Evolutionary conservation across 179 eudicot species (phyloP).

Genomic region (Silene noctiflora): DNA sequence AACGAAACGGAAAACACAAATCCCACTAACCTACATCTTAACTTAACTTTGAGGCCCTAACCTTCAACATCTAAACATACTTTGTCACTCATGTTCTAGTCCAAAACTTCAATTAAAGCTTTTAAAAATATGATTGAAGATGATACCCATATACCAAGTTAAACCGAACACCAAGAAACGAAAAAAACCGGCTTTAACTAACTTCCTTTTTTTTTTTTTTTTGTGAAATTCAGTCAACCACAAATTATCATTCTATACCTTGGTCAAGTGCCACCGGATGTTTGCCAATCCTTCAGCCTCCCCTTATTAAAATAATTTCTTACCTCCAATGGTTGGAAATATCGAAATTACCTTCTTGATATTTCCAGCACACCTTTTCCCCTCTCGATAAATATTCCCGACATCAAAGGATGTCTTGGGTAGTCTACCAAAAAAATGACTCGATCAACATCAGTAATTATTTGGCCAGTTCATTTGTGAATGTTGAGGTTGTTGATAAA

Average conservation of each 20-base stretch:
- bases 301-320: conserved; percentile 20
- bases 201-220: conserved; percentile 2
- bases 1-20: conserved; percentile 14
- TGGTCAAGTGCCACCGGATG: conserved; percentile 20
- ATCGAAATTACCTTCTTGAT: conserved; percentile 5
- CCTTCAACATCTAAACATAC: conserved; percentile 27
- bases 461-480: conserved; percentile 69
- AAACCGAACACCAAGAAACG: conserved; percentile 9
- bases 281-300: conserved; percentile 25
- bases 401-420: conserved; percentile 16
- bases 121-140: conserved; percentile 17
- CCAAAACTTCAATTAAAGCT: conserved; percentile 26
- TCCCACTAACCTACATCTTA: conserved; percentile 27
- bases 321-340: conserved; percentile 11
- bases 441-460: conserved; percentile 43
- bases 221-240: conserved; percentile 23
- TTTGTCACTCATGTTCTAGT: conserved; percentile 23
- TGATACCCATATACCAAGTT: conserved; percentile 21
- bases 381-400: conserved; percentile 17
- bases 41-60: conserved; percentile 14
- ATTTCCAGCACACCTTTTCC: conserved; percentile 14
- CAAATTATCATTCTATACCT: conserved; percentile 28
- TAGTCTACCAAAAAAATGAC: conserved; percentile 20
- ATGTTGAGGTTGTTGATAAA: conserved; percentile 75
- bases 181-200: conserved; percentile 14